Conservation (phyloP, 1,139 yeast species). For the Suhomyces taliae region DNA sequence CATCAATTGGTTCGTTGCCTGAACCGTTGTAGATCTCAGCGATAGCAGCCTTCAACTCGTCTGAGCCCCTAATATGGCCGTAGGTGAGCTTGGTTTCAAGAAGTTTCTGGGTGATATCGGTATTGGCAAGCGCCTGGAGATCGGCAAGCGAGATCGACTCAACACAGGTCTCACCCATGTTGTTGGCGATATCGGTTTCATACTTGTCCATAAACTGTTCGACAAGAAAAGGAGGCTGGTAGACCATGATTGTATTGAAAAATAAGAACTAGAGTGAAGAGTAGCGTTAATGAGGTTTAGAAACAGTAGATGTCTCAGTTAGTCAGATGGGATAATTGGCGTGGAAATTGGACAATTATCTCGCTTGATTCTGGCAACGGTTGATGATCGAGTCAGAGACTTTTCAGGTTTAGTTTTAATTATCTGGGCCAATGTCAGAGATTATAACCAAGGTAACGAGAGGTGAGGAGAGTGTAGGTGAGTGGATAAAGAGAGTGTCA, state of each 20-base stretch:
- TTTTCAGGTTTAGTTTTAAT: no score
- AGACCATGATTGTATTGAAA: slow-evolving; percentile 24
- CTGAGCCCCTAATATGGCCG: slow-evolving; percentile 51
- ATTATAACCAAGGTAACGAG: no score
- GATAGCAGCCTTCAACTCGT: slow-evolving; percentile 35
- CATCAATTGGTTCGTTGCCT: slow-evolving; percentile 12
- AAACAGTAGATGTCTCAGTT: background rate
- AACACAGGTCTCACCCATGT: slow-evolving; percentile 59
- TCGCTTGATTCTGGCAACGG: no score
- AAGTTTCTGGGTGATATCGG: slow-evolving; percentile 6
- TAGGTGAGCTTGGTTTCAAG: slow-evolving; percentile 37
- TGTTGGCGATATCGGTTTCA: slow-evolving; percentile 40
- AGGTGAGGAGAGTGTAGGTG: no score
- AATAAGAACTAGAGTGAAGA: no score
- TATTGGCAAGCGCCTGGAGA: slow-evolving; percentile 26
- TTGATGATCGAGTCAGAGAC: no score
- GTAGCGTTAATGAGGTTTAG: no score
- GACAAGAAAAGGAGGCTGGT: slow-evolving; percentile 50
- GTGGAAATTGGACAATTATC: no score
- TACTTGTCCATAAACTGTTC: slow-evolving; percentile 58
- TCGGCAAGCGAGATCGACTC: slow-evolving; percentile 44
- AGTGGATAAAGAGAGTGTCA: no score
- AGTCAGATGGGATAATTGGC: no score
- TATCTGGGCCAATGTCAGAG: no score
- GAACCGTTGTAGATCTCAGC: slow-evolving; percentile 31